Evolutionary conservation across 2,329 filamentous ascomycete species (phyloP), one percentile per base, ranked within the genome.

Genomic region (Pseudogymnoascus sp.): DNA sequence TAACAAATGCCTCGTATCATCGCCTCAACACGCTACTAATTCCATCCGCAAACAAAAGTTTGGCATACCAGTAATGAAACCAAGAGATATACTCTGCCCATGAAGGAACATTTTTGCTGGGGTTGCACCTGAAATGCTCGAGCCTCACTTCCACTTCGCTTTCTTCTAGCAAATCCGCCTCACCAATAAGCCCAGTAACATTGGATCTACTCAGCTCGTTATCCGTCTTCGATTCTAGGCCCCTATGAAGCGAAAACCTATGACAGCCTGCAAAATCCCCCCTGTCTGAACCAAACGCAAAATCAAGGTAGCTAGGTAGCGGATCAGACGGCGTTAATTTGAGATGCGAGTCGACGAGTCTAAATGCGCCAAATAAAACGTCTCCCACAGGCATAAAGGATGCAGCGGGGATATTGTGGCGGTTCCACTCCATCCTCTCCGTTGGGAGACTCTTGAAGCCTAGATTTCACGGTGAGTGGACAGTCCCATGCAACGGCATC

Each of bases 71-170:
- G 6, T 5, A 12, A 52, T 52, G 45, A 18, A 52, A 30, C 45
- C 45, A 52, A 30, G 45, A 18, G 45, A 52, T 52, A 13, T 8
- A 52, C 45, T 52, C 45, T 18, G 45, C 45, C 45, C 45, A 52
- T 10, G 45, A 52, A 52, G 45, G 23, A 18, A 30, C 26, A 52
- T 52, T 52, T 30, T 12, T 30, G 23, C 45, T 52, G 10, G 45
- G 45, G 3, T 52, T 52, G 45, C 45, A 52, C n/a, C 45, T 52
- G 45, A 52, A 52, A 30, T 52, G 45, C 45, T 52, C 45, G 9
- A 52, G 23, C 10, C 45, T 28, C n/a, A 52, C 26, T 5, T 52
- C 45, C n/a, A 52, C 45, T 13, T 52, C 45, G n/a, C 45, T n/a
- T 5, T 30, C 45, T 18, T 52, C 45, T 52, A 12, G 45, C 9